A percentile compares a stretch with the other conserved stretches of the same genome.
These are phyloP conservation scores for Incumbomyces lentus DNA, from an alignment of 2,329 filamentous ascomycete species.

Conservation along the genomic window DNA sequence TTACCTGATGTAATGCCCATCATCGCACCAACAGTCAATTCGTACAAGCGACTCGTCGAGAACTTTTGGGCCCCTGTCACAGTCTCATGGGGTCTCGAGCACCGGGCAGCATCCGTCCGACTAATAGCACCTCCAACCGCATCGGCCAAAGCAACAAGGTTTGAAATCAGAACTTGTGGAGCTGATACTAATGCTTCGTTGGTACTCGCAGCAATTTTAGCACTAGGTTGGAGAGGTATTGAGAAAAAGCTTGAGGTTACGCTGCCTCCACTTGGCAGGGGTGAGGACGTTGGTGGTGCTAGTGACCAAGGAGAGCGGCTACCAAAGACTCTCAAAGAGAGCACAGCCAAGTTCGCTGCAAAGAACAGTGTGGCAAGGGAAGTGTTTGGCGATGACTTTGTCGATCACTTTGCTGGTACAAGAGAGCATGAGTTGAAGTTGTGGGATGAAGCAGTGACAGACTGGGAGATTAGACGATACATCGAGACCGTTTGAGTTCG, in stretches of 20 bases:
- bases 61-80: slow-evolving; percentile 99
- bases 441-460: slow-evolving; percentile 94
- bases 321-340: slow-evolving; percentile 77
- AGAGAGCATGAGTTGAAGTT: slow-evolving; percentile 80
- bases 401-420: slow-evolving; percentile 89
- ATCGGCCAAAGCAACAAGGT: slow-evolving; percentile 74
- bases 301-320: slow-evolving; percentile 64
- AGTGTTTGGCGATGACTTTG: slow-evolving; percentile 88
- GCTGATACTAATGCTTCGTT: slow-evolving; percentile 85
- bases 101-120: slow-evolving; percentile 82
- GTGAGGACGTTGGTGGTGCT: slow-evolving; percentile 65
- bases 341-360: slow-evolving; percentile 65
- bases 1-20: slow-evolving; percentile 93
- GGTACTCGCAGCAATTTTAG: slow-evolving; percentile 77
- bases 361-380: slow-evolving; percentile 81
- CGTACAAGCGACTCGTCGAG: slow-evolving; percentile 94
- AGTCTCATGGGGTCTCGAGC: slow-evolving; percentile 92
- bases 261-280: slow-evolving; percentile 72
- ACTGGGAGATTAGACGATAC: slow-evolving; percentile 59
- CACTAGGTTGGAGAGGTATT: slow-evolving; percentile 79
- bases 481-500: slow-evolving; percentile 14
- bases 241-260: slow-evolving; percentile 82
- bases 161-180: slow-evolving; percentile 88
- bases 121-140: slow-evolving; percentile 81
- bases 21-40: slow-evolving; percentile 89